Conservation (phyloP, 2,329 filamentous ascomycete genomes). For the Xylariaceae sp. region DNA sequence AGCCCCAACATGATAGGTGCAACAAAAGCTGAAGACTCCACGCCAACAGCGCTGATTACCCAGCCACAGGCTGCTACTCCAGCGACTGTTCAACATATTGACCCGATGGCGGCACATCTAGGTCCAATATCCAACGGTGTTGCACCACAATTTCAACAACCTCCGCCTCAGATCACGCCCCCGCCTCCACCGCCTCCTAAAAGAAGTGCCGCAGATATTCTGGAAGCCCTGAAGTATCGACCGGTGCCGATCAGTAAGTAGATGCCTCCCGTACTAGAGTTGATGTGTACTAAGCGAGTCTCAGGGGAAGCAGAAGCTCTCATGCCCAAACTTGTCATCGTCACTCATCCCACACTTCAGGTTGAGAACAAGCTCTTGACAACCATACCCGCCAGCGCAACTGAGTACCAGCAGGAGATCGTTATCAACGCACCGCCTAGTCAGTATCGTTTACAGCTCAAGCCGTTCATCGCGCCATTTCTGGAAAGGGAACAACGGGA, state of each 20-base stretch:
- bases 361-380: slow-evolving; percentile 57
- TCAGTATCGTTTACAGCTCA: slow-evolving; percentile 66
- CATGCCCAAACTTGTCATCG: slow-evolving; percentile 28
- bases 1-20: slow-evolving; percentile 36
- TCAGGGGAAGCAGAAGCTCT: slow-evolving; percentile 29
- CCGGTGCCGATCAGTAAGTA: slow-evolving; percentile 29
- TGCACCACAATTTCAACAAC: slow-evolving; percentile 16
- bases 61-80: slow-evolving; percentile 25
- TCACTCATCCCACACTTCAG: slow-evolving; percentile 56
- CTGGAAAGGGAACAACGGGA: slow-evolving; percentile 58
- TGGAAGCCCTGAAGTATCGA: slow-evolving; percentile 32
- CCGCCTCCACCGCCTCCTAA: slow-evolving; percentile 25
- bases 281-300: slow-evolving; percentile 13
- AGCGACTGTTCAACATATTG: slow-evolving; percentile 30
- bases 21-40: slow-evolving; percentile 34
- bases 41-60: slow-evolving; percentile 32
- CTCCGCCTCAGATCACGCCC: slow-evolving; percentile 10
- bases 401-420: slow-evolving; percentile 63
- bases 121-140: slow-evolving; percentile 20
- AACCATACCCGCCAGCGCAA: slow-evolving; percentile 59
- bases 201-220: slow-evolving; percentile 29
- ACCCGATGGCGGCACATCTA: slow-evolving; percentile 20
- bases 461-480: slow-evolving; percentile 57
- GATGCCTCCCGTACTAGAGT: not conserved
- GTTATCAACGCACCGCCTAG: slow-evolving; percentile 63